Base-by-base conservation (phyloP, 202 grass and related monocot species). In the Schoenoplectus tabernaemontani region DNA sequence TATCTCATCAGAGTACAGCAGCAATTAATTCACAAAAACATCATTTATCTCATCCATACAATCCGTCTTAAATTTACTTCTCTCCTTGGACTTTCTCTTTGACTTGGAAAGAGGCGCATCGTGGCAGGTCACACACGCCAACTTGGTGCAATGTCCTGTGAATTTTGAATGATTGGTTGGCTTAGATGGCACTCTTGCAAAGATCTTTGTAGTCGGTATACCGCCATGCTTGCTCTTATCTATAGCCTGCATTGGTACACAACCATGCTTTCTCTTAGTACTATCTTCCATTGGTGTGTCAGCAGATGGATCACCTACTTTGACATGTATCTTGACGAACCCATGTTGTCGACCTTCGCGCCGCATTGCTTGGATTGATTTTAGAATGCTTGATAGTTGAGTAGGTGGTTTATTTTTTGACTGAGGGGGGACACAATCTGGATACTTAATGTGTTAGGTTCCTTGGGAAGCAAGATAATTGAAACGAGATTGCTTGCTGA, bases 101-200 rank as follows among this genome's bases (percentile, higher is more conserved):
- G 50, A 36, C 43, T 63, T 78, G 33, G 24, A 83, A 12, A 68
- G 42, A 9, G 64, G 81, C 46, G 37, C 43, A 10, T 48, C 50
- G 28, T 43, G 79, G n/a, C 85, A 82, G 5, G 66, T 77, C 5
- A 44, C 1, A 11, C 79, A 86, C 24, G 22, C 39, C 10, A 47
- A 2, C 46, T 44, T 60, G 36, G 33, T 20, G 79, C 80, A 82
- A 9, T 60, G 69, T 28, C 65, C 78, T 13, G 66, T 84, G 50
- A 74, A 76, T 69, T 86, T 88, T 30, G 86, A 91, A 51, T 86
- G 83, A 79, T 91, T 88, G n/a, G 89, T 91, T n/a, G 89, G 89
- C 41, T 84, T 88, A 48, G 76, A 9, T 16, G 68, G 23, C 17
- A 70, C 86, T 61, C 54, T 82, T 17, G 82, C 17, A 56, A 63